Evolutionary conservation across 805 yeast species (phyloP).

Genomic region (Myxozyma neotropica): DNA sequence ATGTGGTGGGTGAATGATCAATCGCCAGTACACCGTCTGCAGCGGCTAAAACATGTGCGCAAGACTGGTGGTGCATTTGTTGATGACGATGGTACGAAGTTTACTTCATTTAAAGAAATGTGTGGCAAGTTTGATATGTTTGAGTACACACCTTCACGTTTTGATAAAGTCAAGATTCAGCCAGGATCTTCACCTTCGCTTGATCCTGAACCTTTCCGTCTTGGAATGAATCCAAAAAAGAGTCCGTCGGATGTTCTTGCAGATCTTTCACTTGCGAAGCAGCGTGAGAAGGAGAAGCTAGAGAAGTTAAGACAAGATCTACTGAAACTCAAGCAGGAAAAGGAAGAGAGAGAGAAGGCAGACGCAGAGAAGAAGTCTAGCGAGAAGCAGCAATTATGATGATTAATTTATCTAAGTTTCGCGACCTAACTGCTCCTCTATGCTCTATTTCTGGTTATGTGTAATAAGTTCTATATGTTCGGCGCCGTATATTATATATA

Average conservation of each 20-base stretch:
- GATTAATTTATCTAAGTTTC: no score
- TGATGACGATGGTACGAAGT: slow-evolving; percentile 25
- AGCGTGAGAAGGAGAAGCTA: slow-evolving; percentile 4
- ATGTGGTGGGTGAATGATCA: slow-evolving; percentile 35
- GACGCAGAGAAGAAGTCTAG: neutral
- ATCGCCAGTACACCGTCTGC: slow-evolving; percentile 23
- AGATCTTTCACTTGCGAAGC: slow-evolving; percentile 1
- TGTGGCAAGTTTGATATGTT: slow-evolving; percentile 32
- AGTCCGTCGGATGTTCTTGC: slow-evolving; percentile 22
- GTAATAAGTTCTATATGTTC: no score
- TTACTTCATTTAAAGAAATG: slow-evolving; percentile 23
- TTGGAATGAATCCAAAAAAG: slow-evolving; percentile 26
- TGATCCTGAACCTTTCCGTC: slow-evolving; percentile 31
- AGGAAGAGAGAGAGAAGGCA: slow-evolving; percentile 4
- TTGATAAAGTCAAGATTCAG: slow-evolving; percentile 10
- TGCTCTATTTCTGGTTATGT: no score
- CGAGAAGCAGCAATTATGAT: neutral
- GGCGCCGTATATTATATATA: no score
- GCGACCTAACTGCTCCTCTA: no score
- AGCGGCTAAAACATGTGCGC: slow-evolving; percentile 25
- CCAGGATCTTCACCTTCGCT: slow-evolving; percentile 19
- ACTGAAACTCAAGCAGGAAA: slow-evolving; percentile 3
- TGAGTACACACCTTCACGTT: slow-evolving; percentile 22
- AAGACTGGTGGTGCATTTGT: slow-evolving; percentile 26
- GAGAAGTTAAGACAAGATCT: slow-evolving; percentile 3